Evolutionary conservation across 352 stramenopile species (phyloP).

Genomic region (Globisporangium barbulae): DNA sequence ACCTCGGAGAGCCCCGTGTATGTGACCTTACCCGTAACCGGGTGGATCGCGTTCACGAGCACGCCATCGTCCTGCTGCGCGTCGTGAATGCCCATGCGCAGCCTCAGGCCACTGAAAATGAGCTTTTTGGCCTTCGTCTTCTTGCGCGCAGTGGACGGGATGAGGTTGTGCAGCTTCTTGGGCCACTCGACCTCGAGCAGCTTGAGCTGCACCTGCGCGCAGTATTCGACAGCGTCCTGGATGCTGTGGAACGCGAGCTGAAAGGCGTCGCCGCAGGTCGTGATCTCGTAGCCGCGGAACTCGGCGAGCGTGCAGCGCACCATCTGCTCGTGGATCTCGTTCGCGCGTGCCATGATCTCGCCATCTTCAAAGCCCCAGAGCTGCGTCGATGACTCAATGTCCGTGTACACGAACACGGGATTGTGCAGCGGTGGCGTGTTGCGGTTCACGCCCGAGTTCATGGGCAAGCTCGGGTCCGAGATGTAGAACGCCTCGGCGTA

Average conservation of each 20-base stretch:
- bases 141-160: constrained; percentile 26
- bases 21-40: constrained; percentile 44
- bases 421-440: constrained; percentile 28
- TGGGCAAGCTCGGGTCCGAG: constrained; percentile 32
- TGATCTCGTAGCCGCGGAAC: constrained; percentile 57
- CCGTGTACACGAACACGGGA: constrained; percentile 66
- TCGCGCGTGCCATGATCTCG: constrained; percentile 38
- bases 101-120: constrained; percentile 45
- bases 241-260: constrained; percentile 58
- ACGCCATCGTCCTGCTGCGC: constrained; percentile 37
- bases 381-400: constrained; percentile 57
- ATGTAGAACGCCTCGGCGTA: constrained; percentile 45
- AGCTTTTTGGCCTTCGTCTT: constrained; percentile 40
- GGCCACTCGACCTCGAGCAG: constrained; percentile 38
- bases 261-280: constrained; percentile 53
- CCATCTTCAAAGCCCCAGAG: constrained; percentile 40
- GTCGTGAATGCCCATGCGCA: constrained; percentile 63
- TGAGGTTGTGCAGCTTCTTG: constrained; percentile 39
- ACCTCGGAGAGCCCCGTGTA: constrained; percentile 59
- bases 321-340: constrained; percentile 55
- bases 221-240: constrained; percentile 56
- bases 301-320: constrained; percentile 33
- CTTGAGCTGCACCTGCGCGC: constrained; percentile 45
- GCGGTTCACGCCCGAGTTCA: constrained; percentile 12
- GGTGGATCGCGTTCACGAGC: constrained; percentile 45